Evolutionary conservation across 441 rosid species (phyloP).

Genomic region (Theobroma grandiflorum): DNA sequence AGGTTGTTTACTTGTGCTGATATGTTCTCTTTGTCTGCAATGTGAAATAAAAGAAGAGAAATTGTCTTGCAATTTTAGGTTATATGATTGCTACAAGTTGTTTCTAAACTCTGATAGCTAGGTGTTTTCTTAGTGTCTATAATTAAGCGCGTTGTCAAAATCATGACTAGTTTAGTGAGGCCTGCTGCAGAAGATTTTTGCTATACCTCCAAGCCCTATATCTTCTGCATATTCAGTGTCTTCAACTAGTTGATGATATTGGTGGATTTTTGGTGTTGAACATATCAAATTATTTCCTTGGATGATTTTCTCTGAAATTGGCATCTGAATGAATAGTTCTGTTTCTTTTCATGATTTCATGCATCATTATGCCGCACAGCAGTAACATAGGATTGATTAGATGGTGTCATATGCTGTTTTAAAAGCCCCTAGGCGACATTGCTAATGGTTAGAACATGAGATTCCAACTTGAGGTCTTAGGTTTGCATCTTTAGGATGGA

Average conservation of each 20-base stretch:
- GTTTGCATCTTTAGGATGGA: conserved; percentile 6
- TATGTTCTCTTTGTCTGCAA: conserved; percentile 20
- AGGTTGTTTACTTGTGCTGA: conserved; percentile 56
- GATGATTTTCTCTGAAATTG: neutral
- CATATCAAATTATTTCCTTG: neutral
- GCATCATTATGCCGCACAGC: neutral
- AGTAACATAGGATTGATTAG: neutral
- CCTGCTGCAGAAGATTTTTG: neutral
- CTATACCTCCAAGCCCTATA: conserved; percentile 3
- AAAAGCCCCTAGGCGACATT: neutral
- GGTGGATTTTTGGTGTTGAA: neutral
- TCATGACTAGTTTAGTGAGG: neutral
- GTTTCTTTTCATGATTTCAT: neutral
- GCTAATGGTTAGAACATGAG: neutral
- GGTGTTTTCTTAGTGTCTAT: neutral
- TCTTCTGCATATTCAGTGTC: neutral
- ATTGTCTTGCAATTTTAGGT: conserved; percentile 19
- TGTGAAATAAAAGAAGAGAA: conserved; percentile 19
- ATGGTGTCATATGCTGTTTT: neutral
- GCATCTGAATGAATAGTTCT: conserved; percentile 1
- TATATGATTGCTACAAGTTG: conserved; percentile 3
- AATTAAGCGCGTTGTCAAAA: conserved; percentile 15
- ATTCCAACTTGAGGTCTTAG: neutral
- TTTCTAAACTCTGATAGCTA: conserved; percentile 18
- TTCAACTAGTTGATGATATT: conserved; percentile 14